These are phyloP conservation scores for Aspergillus sp. DNA, from an alignment of 2,329 filamentous ascomycete genomes.

Conservation along the genomic window DNA sequence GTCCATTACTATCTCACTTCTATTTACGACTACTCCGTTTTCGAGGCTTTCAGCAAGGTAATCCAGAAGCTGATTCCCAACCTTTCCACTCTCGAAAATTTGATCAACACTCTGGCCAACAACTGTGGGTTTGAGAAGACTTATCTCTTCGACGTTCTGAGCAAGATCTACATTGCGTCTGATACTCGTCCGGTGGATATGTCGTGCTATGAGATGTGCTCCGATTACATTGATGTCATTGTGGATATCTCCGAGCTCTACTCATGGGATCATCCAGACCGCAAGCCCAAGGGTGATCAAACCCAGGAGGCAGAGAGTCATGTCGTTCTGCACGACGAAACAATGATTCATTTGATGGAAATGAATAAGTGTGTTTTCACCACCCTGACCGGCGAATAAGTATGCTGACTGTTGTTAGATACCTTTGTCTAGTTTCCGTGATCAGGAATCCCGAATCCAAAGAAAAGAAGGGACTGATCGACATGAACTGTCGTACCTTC, in stretches of 20 bases:
- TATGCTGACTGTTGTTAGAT: slow-evolving; percentile 43
- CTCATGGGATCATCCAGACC: slow-evolving; percentile 62
- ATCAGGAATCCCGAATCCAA: slow-evolving; percentile 65
- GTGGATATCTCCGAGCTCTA: slow-evolving; percentile 97
- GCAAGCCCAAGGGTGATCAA: slow-evolving; percentile 43
- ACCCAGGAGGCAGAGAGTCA: slow-evolving; percentile 61
- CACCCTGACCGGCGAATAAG: not conserved
- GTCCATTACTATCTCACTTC: slow-evolving; percentile 95
- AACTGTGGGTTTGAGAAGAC: slow-evolving; percentile 97
- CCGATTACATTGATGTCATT: slow-evolving; percentile 97
- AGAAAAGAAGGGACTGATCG: slow-evolving; percentile 63
- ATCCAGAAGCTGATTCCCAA: slow-evolving; percentile 97
- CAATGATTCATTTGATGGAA: slow-evolving; percentile 64
- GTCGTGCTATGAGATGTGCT: slow-evolving; percentile 96
- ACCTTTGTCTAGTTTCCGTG: slow-evolving; percentile 63
- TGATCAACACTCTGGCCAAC: slow-evolving; percentile 90
- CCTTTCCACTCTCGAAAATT: slow-evolving; percentile 84
- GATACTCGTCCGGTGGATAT: slow-evolving; percentile 92
- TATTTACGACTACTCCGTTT: slow-evolving; percentile 98
- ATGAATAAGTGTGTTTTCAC: slow-evolving; percentile 60
- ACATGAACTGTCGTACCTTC: slow-evolving; percentile 66
- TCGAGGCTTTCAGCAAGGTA: slow-evolving; percentile 97
- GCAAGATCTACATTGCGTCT: slow-evolving; percentile 98
- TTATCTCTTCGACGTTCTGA: slow-evolving; percentile 95
- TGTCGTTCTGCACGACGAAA: slow-evolving; percentile 61